Base-by-base conservation (phyloP, 768 basidiomycete genomes). In the Tricholoma terreum region DNA sequence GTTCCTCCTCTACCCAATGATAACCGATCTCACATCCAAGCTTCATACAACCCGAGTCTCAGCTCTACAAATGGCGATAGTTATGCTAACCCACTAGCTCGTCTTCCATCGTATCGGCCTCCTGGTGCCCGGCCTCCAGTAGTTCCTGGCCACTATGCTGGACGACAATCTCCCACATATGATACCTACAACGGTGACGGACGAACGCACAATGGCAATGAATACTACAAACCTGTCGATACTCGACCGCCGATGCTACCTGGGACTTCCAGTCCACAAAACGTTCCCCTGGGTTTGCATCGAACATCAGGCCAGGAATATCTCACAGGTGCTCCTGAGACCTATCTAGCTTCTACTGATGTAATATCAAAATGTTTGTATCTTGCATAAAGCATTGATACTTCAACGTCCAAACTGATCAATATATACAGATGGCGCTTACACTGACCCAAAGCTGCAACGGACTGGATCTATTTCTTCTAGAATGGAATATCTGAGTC, bases 71-170 rank as follows among this genome's bases (percentile, higher is more conserved):
- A 64, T 9, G 60, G 55, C 24, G 52, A 52, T 7, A 61, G 67
- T n/a, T 63, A 66, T 45, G 58, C 63, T 11, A 66, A 57, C 30
- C 58, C 54, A 55, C 50, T 63, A 43, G 61, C 50, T 36, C 65
- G 55, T 55, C 58, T 56, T 31, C 59, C 61, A 14, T 58, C 67
- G 17, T 64, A 66, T 53, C 66, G 69, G 27, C 73, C 74, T 48
- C 62, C 75, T 38, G 74, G 73, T 33, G 63, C 70, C 19, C 61
- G 63, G 50, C 58, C 68, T 8, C 68, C 67, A 30, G 61, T 66
- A 8, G 56, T 68, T 30, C 71, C 71, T 11, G 70, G 69, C 10
- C 67, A 64, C 10, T 48, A 61, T n/a, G 50, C 57, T 33, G 57
- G 57, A 17, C 22, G 24, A 12, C 45, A 54, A 45, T 42, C 58